Base-by-base conservation (phyloP, 2,329 filamentous ascomycete species). In the Exophiala lecanii-corni region DNA sequence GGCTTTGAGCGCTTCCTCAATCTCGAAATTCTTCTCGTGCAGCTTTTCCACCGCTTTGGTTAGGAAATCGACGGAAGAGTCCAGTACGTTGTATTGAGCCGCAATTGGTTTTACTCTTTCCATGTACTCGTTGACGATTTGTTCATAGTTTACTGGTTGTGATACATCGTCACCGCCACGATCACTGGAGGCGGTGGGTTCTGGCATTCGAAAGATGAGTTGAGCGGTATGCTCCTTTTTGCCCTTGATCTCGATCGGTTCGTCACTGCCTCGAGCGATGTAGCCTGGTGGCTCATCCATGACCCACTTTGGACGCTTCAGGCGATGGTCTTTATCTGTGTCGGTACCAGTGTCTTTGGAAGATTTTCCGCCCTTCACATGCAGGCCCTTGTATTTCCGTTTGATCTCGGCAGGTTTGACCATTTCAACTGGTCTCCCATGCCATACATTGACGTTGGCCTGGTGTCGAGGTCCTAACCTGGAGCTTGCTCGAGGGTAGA, bases 401-500 rank as follows among this genome's bases (percentile, higher is more conserved):
- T 91, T 96, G 55, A 84, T 80, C 59, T 97, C 89, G 1, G 82
- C 73, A 3, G 89, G 81, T 62, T 94, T 96, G 50, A 95, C 87
- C 45, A 94, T 86, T 62, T 94, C 76, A n/a, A 97, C 82, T 0
- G 89, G 82, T 41, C 80, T 81, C 4, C 91, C 92, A 42, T 84
- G 84, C 92, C 92, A 98, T 4, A 85, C 75, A 36, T 78, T 72
- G 23, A 95, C 86, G 55, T 81, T 83, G 3, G 92, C 91, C 69
- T 98, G 92, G 63, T 97, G 89, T 42, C 89, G 81, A 7, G 89
- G 87, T 5, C 92, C 92, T 26, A 97, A 73, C 26, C 92, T 84
- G 42, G 92, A 97, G 61, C 89, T 94, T 12, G 92, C 91, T 53
- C 92, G 84, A 6, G 92, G 92, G 60, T 97, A 97, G 53, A 98